A percentile compares a stretch with the other conserved stretches of the same genome.
phyloP scores from a whole-genome alignment of 257 asterid species.

The Verbena officinalis region DNA sequence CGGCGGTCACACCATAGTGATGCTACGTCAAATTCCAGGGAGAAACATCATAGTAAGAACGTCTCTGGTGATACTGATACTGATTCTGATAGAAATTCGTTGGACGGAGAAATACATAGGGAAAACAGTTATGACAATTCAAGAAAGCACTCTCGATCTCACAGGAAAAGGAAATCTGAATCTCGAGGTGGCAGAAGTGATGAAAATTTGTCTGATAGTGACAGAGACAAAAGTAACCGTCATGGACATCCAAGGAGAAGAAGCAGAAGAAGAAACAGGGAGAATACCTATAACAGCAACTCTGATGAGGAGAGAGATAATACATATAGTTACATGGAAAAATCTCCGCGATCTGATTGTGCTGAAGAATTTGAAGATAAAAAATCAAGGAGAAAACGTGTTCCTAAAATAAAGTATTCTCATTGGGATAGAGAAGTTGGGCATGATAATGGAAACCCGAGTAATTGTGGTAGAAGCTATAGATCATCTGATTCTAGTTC shows the following conservation, averaged over 20 bases:
- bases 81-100: constrained; percentile 44
- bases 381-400: constrained; percentile 23
- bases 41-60: constrained; percentile 32
- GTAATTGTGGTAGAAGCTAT: constrained; percentile 21
- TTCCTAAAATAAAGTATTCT: constrained; percentile 21
- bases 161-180: constrained; percentile 26
- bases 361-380: constrained; percentile 34
- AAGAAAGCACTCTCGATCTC: constrained; percentile 35
- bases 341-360: constrained; percentile 29
- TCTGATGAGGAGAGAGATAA: constrained; percentile 34
- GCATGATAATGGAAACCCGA: constrained; percentile 27
- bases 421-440: constrained; percentile 17
- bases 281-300: constrained; percentile 17
- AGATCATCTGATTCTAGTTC: constrained; percentile 34
- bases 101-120: constrained; percentile 33
- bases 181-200: constrained; percentile 27
- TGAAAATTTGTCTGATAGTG: constrained; percentile 31
- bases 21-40: constrained; percentile 34
- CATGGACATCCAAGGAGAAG: constrained; percentile 33
- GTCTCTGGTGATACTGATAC: constrained; percentile 34
- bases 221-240: constrained; percentile 28
- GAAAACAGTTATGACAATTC: constrained; percentile 25
- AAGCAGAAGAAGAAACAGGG: constrained; percentile 35
- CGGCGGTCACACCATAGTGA: constrained; percentile 30
- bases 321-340: constrained; percentile 21